These are phyloP conservation scores for Yarrowia keelungensis DNA, from an alignment of 805 yeast species.

Conservation along the genomic window DNA sequence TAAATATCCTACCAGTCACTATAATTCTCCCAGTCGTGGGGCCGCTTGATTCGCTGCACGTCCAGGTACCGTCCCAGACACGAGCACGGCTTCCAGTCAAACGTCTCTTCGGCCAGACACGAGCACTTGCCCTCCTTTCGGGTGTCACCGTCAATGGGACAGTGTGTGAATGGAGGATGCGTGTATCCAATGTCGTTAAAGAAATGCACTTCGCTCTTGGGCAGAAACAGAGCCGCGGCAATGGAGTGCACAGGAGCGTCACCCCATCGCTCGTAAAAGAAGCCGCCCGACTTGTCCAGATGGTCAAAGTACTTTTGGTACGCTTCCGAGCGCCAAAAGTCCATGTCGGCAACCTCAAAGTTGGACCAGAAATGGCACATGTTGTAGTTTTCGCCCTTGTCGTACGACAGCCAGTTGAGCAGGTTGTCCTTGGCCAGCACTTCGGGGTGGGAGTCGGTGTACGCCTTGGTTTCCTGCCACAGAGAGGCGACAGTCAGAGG, in stretches of 20 bases:
- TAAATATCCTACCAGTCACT: conserved; percentile 36
- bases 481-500: conserved; percentile 65
- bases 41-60: conserved; percentile 33
- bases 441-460: conserved; percentile 56
- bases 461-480: conserved; percentile 63
- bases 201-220: conserved; percentile 64
- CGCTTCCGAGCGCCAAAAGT: conserved; percentile 63
- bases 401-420: conserved; percentile 67
- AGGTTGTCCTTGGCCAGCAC: conserved; percentile 62
- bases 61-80: conserved; percentile 43
- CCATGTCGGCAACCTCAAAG: conserved; percentile 72
- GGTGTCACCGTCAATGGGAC: conserved; percentile 65
- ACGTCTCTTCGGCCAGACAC: conserved; percentile 50
- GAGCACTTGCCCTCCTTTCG: conserved; percentile 58
- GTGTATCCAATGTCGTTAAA: conserved; percentile 75
- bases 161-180: conserved; percentile 64
- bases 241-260: conserved; percentile 88
- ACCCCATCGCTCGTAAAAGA: conserved; percentile 87
- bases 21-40: conserved; percentile 27
- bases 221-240: conserved; percentile 66
- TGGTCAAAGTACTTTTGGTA: conserved; percentile 65
- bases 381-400: conserved; percentile 69
- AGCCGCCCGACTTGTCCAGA: conserved; percentile 72
- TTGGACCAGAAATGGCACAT: conserved; percentile 85
- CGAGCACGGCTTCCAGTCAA: conserved; percentile 49